These are phyloP conservation scores for Aspergillus asperescens DNA, from an alignment of 495 filamentous ascomycete species.

Conservation along the genomic window DNA sequence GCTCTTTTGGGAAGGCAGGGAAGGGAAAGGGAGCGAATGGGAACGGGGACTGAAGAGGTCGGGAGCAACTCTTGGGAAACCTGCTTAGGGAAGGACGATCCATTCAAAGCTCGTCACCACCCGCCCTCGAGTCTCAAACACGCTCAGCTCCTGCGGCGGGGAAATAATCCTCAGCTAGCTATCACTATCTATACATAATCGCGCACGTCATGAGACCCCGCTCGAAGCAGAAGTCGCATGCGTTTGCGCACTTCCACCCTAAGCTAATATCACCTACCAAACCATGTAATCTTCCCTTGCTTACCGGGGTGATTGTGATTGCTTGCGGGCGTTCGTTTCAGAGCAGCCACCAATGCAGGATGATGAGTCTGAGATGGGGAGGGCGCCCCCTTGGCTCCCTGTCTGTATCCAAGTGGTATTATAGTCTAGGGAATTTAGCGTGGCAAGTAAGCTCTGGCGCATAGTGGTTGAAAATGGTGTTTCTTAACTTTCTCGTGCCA, in stretches of 20 bases:
- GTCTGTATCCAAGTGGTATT: not conserved
- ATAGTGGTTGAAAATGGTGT: too few species aligned
- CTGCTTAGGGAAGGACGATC: not conserved
- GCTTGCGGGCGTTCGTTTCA: constrained; percentile 12
- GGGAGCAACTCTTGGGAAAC: not conserved
- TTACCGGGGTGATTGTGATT: constrained; percentile 1
- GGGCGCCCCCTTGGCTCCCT: not conserved
- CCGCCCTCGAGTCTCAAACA: not conserved
- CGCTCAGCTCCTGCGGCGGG: constrained; percentile 12
- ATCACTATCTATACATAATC: constrained; percentile 1
- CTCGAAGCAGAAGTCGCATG: not conserved
- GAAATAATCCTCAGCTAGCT: not conserved
- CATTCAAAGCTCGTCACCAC: not conserved
- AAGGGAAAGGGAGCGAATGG: not conserved
- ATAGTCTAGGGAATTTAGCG: constrained; percentile 13
- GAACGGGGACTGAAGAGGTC: constrained; percentile 1
- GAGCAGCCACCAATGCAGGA: constrained; percentile 8
- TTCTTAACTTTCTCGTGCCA: not conserved
- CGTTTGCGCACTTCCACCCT: not conserved
- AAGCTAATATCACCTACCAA: constrained; percentile 3
- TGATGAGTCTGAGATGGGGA: constrained; percentile 6
- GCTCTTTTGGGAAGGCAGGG: not conserved
- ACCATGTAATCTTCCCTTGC: constrained; percentile 12
- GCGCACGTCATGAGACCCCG: constrained; percentile 13
- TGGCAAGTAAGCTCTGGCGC: too few species aligned